phyloP scores from a whole-genome alignment of 2,329 filamentous ascomycete species.

The Botrytis cinerea region DNA sequence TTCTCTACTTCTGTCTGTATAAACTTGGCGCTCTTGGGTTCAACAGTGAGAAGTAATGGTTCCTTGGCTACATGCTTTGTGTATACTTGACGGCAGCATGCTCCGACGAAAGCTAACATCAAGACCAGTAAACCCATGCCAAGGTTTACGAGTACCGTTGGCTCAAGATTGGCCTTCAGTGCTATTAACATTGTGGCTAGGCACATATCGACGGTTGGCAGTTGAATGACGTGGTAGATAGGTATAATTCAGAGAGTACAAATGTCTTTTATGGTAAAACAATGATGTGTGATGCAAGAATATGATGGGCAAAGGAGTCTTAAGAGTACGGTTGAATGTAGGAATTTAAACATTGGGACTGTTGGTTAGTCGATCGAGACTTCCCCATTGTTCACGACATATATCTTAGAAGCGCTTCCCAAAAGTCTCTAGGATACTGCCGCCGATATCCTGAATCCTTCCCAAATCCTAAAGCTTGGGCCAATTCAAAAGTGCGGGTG shows the following conservation, averaged over 20 bases:
- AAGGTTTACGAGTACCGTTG: not conserved
- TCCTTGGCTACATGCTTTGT: not conserved
- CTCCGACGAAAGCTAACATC: conserved; percentile 13
- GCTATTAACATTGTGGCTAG: conserved; percentile 15
- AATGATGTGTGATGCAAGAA: not conserved
- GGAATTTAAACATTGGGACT: not conserved
- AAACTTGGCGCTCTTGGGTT: not conserved
- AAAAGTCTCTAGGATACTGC: not conserved
- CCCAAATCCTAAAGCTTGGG: not conserved
- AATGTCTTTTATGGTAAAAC: not conserved
- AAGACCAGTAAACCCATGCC: conserved; percentile 17
- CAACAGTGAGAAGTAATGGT: conserved; percentile 17
- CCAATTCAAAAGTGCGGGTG: not conserved
- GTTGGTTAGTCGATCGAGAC: not conserved
- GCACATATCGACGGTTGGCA: not conserved
- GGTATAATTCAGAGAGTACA: not conserved
- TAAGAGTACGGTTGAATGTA: not conserved
- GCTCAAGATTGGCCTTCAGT: conserved; percentile 1
- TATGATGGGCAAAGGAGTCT: not conserved
- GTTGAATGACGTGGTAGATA: not conserved
- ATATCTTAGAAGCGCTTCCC: not conserved
- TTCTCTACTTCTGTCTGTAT: conserved; percentile 6
- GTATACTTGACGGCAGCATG: not conserved
- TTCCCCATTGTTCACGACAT: not conserved
- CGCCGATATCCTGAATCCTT: not conserved